These are phyloP conservation scores for Pyricularia grisea DNA, from an alignment of 2,329 filamentous ascomycete genomes.

Conservation along the genomic window DNA sequence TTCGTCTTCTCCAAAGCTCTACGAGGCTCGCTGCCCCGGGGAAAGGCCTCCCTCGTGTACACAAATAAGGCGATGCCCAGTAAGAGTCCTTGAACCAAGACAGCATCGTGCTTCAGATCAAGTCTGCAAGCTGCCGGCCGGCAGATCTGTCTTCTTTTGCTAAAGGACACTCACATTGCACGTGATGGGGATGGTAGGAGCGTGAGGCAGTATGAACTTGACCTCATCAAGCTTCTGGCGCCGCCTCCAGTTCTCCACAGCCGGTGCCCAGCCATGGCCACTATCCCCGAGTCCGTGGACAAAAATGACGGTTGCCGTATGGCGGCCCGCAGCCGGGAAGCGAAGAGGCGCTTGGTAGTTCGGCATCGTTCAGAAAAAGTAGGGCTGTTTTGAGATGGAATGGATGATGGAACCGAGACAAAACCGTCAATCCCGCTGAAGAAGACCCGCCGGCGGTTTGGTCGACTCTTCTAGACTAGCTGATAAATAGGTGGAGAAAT, in stretches of 20 bases:
- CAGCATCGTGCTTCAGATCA: neutral
- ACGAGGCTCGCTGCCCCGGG: no score
- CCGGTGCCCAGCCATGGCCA: constrained; percentile 67
- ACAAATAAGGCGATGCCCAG: no score
- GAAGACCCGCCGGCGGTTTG: neutral
- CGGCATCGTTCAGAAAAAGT: neutral
- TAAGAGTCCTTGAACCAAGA: neutral
- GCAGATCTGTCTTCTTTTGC: neutral
- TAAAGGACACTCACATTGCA: constrained; percentile 36
- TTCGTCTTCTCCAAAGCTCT: neutral
- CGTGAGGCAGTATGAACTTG: constrained; percentile 90
- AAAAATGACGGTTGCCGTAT: constrained; percentile 93
- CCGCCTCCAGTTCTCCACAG: constrained; percentile 81
- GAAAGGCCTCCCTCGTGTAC: no score
- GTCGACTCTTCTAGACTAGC: neutral
- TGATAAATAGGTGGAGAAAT: neutral
- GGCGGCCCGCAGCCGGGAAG: constrained; percentile 69
- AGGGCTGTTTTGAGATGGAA: neutral
- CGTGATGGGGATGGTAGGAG: constrained; percentile 80
- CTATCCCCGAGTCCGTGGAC: constrained; percentile 85
- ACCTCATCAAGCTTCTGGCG: constrained; percentile 77
- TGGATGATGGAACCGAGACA: neutral
- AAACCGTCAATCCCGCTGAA: neutral
- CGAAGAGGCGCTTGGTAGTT: constrained; percentile 42
- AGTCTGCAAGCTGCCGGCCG: neutral